Evolutionary conservation across 768 basidiomycete genomes (phyloP), one percentile per base, ranked within the genome.

Genomic region (Naematelia aurantialba): DNA sequence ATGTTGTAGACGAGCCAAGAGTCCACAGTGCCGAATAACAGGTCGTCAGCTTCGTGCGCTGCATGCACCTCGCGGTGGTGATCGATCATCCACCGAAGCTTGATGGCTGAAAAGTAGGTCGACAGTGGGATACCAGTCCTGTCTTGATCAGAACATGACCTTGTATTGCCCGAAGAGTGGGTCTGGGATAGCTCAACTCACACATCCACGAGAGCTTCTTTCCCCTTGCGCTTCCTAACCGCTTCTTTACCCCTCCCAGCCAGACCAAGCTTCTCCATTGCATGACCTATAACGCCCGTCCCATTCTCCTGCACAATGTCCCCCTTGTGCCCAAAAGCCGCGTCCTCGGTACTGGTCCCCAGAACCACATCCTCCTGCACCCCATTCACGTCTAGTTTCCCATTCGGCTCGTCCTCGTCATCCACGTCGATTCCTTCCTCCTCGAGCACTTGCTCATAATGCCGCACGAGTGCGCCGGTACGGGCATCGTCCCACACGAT

Each of bases 401-500:
- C 52, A 19, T 10, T 26, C 52, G 84, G 74, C 21, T 85, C 88
- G 12, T 88, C 87, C 55, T 82, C 78, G 8, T 89, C 90, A 68
- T 81, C 76, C 52, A 87, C 82, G 71, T 91, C 84, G 59, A 96
- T 83, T 4, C 93, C 92, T 8, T 81, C 81, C n/a, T 82, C 81
- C 56, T 82, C 77, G 29, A 96, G 81, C 70, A 87, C 84, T 52
- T 84, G 81, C 75, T 89, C 84, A 65, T 84, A 89, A 66, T 87
- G 84, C n/a, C 85, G 84, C 17, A 98, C 91, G 3, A 84, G 83
- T 65, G 85, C 84, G 68, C 88, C 89, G 56, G 90, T 97, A 50
- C 96, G 85, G n/a, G 86, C 86, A 76, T 99, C 96, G 60, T 88
- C 87, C 96, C 96, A 99, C 11, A 97, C 96, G 68, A 99, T 76